phyloP scores from a whole-genome alignment of 208 protist species.

The Porcisia hertigi region DNA sequence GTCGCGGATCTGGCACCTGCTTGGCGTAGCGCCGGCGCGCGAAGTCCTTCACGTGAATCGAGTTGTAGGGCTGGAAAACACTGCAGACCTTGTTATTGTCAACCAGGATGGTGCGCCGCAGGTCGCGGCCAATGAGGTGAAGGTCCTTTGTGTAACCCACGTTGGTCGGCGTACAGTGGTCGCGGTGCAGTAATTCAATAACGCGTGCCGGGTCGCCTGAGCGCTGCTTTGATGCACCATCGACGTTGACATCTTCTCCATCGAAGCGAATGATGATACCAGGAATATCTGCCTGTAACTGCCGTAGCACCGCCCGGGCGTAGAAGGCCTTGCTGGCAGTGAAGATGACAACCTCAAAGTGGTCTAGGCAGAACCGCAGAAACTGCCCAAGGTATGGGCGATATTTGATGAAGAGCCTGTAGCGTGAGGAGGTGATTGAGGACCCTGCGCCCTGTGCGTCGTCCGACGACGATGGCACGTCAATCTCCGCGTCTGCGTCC shows the following conservation, averaged over 20 bases:
- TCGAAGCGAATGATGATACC: slow-evolving; percentile 16
- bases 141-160: slow-evolving; percentile 69
- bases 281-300: slow-evolving; percentile 40
- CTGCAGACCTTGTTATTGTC: slow-evolving; percentile 63
- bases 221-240: not conserved
- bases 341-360: slow-evolving; percentile 69
- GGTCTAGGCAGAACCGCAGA: slow-evolving; percentile 31
- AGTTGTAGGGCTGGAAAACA: slow-evolving; percentile 68
- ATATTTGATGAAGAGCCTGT: slow-evolving; percentile 46
- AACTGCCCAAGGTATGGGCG: slow-evolving; percentile 44
- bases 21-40: slow-evolving; percentile 4
- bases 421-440: not conserved
- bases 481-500: slow-evolving; percentile 36
- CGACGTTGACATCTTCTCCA: not conserved
- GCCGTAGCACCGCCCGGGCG: slow-evolving; percentile 34
- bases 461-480: slow-evolving; percentile 1
- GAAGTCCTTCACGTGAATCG: slow-evolving; percentile 48
- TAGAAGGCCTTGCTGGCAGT: slow-evolving; percentile 57
- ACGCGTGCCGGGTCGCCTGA: not conserved
- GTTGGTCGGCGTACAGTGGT: slow-evolving; percentile 61
- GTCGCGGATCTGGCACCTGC: not conserved
- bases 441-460: not conserved
- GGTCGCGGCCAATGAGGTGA: slow-evolving; percentile 53
- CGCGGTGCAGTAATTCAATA: slow-evolving; percentile 48
- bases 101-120: slow-evolving; percentile 46